Conservation (phyloP, 2,329 filamentous ascomycete genomes). For the Tolypocladium endophyticum region DNA sequence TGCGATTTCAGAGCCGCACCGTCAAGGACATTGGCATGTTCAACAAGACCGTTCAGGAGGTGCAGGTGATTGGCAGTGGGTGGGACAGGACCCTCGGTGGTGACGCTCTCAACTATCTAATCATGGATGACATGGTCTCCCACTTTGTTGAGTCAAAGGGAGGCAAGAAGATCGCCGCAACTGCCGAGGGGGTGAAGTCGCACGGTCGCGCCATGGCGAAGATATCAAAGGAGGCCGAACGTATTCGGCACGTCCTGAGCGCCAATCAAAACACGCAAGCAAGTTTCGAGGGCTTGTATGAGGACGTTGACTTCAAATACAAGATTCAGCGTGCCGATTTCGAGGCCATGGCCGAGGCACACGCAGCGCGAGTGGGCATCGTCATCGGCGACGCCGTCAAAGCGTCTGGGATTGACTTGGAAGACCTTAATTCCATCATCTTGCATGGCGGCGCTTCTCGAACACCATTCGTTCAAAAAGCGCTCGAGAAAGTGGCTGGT, state of each 20-base stretch:
- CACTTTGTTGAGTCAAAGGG: constrained; percentile 64
- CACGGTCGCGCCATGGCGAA: constrained; percentile 83
- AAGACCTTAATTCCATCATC: constrained; percentile 80
- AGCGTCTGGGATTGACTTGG: constrained; percentile 59
- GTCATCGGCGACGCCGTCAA: constrained; percentile 68
- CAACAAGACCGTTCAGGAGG: constrained; percentile 95
- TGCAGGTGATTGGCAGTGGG: constrained; percentile 75
- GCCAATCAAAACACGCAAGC: constrained; percentile 76
- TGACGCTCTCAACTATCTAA: constrained; percentile 76
- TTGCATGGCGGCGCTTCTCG: constrained; percentile 83
- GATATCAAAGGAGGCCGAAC: constrained; percentile 87
- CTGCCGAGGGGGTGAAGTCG: constrained; percentile 50
- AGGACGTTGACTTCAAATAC: constrained; percentile 89
- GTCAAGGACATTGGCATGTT: constrained; percentile 88
- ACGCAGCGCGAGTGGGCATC: constrained; percentile 56
- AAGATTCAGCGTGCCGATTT: constrained; percentile 74
- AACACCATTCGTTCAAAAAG: constrained; percentile 88
- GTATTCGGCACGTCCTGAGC: constrained; percentile 78
- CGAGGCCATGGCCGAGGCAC: constrained; percentile 61
- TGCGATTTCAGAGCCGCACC: constrained; percentile 79
- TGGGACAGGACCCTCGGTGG: constrained; percentile 89
- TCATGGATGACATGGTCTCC: constrained; percentile 78
- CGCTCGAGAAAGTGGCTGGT: constrained; percentile 67
- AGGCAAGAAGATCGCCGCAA: constrained; percentile 54
- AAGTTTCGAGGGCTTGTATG: constrained; percentile 80